A percentile compares a stretch with the other conserved stretches of the same genome.
phyloP scores from a whole-genome alignment of 805 yeast species.

The Grigorovia jiainica region DNA sequence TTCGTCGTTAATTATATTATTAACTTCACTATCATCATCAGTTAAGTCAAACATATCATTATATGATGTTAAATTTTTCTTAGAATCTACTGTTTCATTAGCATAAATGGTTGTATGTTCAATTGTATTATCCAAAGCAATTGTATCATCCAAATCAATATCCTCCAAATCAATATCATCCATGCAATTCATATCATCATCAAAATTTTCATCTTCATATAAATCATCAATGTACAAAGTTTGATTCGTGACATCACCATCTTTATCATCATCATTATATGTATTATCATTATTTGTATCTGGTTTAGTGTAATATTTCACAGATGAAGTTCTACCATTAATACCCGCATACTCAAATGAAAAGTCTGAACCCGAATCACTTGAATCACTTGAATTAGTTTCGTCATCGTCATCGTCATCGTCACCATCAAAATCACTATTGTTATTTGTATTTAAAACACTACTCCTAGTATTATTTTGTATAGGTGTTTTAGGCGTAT shows the following conservation, averaged over 20 bases:
- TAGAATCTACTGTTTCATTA: no score
- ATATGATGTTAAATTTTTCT: neutral
- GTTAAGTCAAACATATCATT: neutral
- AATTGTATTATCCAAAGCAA: neutral
- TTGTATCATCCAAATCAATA: constrained; percentile 4
- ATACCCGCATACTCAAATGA: constrained; percentile 40
- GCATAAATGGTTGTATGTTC: no score
- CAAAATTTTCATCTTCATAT: constrained; percentile 27
- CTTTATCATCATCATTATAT: constrained; percentile 34
- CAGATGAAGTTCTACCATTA: constrained; percentile 45
- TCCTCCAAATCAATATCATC: constrained; percentile 28
- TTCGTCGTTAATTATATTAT: no score
- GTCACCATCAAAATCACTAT: constrained; percentile 2
- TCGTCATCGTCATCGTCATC: constrained; percentile 4
- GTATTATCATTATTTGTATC: constrained; percentile 30
- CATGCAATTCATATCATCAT: no score
- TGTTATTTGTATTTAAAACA: neutral
- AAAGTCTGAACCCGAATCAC: constrained; percentile 24
- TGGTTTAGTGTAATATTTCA: constrained; percentile 38
- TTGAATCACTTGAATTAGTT: constrained; percentile 3
- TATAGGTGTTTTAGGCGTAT: constrained; percentile 2
- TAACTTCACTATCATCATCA: neutral
- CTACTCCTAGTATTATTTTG: no score
- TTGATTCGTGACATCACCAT: no score
- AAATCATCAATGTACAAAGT: no score